These are phyloP conservation scores for Ogataea neopini DNA, from an alignment of 805 yeast species.

Conservation along the genomic window DNA sequence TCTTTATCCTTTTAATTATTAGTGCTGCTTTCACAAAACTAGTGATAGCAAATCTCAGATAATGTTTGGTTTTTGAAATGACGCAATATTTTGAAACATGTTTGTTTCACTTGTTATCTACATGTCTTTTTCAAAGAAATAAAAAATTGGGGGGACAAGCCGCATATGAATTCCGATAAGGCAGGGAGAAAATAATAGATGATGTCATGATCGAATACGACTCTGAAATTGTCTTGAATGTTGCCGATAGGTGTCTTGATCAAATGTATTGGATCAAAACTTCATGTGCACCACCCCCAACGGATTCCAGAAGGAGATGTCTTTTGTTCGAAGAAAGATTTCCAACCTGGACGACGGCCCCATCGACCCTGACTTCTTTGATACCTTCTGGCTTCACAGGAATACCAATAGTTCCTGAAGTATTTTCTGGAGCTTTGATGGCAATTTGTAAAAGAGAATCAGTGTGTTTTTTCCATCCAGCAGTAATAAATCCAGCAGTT, in stretches of 20 bases:
- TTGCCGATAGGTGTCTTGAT: too few relatives aligned
- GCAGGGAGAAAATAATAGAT: too few relatives aligned
- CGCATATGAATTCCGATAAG: too few relatives aligned
- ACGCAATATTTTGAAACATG: too few relatives aligned
- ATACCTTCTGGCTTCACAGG: constrained; percentile 3
- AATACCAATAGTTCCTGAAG: constrained; percentile 2
- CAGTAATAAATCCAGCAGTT: constrained; percentile 4
- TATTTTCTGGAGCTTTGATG: constrained; percentile 2
- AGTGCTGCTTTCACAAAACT: too few relatives aligned
- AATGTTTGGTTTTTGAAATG: too few relatives aligned
- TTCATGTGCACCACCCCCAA: constrained; percentile 3
- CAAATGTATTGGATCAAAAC: background rate
- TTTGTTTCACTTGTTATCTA: too few relatives aligned
- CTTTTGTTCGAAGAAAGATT: constrained; percentile 1
- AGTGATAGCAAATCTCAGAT: too few relatives aligned
- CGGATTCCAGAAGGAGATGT: background rate
- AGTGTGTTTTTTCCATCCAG: constrained; percentile 6
- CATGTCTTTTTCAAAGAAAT: too few relatives aligned
- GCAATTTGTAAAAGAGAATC: background rate
- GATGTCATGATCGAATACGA: too few relatives aligned
- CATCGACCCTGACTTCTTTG: background rate
- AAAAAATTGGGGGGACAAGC: too few relatives aligned
- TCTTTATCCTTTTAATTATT: background rate
- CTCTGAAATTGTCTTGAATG: too few relatives aligned
- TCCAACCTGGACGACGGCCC: background rate